A percentile compares a stretch with the other conserved stretches of the same genome.
Evolutionary conservation across 495 filamentous ascomycete genomes (phyloP).

Genomic region (Amphirosellinia nigrospora): DNA sequence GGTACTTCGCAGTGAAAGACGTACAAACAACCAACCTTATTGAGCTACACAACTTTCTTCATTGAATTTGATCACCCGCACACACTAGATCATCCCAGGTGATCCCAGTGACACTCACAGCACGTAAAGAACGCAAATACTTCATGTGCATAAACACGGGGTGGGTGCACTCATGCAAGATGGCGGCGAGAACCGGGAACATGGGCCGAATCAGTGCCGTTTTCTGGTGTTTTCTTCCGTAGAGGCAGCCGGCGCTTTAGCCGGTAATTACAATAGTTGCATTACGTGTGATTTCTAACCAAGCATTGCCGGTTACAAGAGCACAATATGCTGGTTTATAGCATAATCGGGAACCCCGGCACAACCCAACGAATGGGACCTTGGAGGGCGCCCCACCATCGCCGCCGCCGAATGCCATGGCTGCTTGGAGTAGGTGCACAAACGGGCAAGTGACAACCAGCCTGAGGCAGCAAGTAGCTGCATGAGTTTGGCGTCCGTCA

Average conservation of each 20-base stretch:
- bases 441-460: not conserved
- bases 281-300: not conserved
- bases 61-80: not conserved
- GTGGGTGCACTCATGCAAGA: constrained; percentile 9
- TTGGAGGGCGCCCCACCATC: constrained; percentile 26
- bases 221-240: constrained; percentile 11
- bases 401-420: not conserved
- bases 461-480: not conserved
- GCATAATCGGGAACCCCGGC: constrained; percentile 38
- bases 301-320: constrained; percentile 6
- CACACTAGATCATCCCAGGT: not conserved
- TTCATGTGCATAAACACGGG: constrained; percentile 14
- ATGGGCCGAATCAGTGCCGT: constrained; percentile 21
- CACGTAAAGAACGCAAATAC: constrained; percentile 5
- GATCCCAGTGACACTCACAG: not conserved
- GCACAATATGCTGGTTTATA: constrained; percentile 22
- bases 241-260: constrained; percentile 20
- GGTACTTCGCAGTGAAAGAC: too few species aligned
- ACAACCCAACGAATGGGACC: too few species aligned
- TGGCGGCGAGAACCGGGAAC: constrained; percentile 17
- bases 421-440: not conserved
- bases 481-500: constrained; percentile 17
- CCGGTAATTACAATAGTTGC: constrained; percentile 20
- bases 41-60: too few species aligned
- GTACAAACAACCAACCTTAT: too few species aligned